These are phyloP conservation scores for Pseudogymnoascus sp. DNA, from an alignment of 2,329 filamentous ascomycete genomes.

Conservation along the genomic window DNA sequence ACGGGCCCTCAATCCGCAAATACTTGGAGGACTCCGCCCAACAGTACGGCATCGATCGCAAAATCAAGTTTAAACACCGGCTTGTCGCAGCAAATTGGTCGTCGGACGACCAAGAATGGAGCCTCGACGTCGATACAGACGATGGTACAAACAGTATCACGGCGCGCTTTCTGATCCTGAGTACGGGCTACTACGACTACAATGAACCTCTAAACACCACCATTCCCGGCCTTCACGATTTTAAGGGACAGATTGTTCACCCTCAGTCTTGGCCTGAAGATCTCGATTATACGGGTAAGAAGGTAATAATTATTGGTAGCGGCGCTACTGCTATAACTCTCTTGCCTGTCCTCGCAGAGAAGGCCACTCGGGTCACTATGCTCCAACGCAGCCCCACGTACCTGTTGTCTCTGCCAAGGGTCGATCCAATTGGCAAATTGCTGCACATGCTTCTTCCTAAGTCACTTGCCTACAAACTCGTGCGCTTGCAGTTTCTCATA, in stretches of 20 bases:
- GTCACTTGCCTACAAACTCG: slow-evolving; percentile 38
- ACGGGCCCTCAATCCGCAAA: slow-evolving; percentile 40
- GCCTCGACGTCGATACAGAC: slow-evolving; percentile 33
- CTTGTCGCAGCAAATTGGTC: slow-evolving; percentile 45
- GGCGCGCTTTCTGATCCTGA: slow-evolving; percentile 46
- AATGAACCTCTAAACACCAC: slow-evolving; percentile 41
- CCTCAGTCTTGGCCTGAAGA: slow-evolving; percentile 66
- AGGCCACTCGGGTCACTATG: slow-evolving; percentile 64
- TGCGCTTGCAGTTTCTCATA: slow-evolving; percentile 45
- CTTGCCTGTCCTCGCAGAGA: slow-evolving; percentile 60
- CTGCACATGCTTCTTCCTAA: slow-evolving; percentile 34
- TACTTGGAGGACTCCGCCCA: slow-evolving; percentile 45
- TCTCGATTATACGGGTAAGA: slow-evolving; percentile 56
- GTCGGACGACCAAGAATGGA: slow-evolving; percentile 45
- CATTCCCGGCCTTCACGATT: slow-evolving; percentile 51
- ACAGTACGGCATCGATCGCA: slow-evolving; percentile 42
- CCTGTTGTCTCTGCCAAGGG: slow-evolving; percentile 43
- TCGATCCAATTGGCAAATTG: slow-evolving; percentile 16
- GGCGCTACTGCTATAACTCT: slow-evolving; percentile 77
- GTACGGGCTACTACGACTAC: slow-evolving; percentile 59
- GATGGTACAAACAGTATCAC: slow-evolving; percentile 20
- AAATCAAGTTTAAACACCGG: slow-evolving; percentile 43
- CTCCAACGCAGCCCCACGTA: slow-evolving; percentile 73
- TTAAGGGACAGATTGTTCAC: slow-evolving; percentile 52
- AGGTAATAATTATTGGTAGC: slow-evolving; percentile 57